Percentiles rank a stretch among this genome's conserved stretches.
Conservation (phyloP, 108 stramenopile genomes). For the Pseudonitzschia pungens region DNA sequence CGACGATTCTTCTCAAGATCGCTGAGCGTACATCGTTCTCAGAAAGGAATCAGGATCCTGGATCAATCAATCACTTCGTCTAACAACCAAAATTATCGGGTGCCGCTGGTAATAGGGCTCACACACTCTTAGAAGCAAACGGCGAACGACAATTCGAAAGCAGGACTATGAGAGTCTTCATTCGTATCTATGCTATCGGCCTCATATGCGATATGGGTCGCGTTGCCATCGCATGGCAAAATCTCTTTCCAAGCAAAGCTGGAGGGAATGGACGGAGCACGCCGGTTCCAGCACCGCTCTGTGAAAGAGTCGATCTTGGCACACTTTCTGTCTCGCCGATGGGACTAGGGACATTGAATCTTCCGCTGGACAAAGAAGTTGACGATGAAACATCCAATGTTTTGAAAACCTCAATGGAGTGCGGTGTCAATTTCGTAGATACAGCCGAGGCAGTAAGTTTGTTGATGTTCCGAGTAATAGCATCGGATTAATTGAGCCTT, state of each 20-base stretch:
- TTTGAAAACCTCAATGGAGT: not conserved
- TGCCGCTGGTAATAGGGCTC: too few species aligned
- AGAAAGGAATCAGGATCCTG: too few species aligned
- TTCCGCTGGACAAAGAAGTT: constrained; percentile 9
- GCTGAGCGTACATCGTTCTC: too few species aligned
- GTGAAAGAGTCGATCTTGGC: constrained; percentile 9
- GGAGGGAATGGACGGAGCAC: not conserved
- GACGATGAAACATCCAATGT: not conserved
- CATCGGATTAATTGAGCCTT: not conserved
- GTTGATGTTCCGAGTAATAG: not conserved
- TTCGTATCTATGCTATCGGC: not conserved
- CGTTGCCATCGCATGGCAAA: not conserved
- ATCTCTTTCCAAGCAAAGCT: not conserved
- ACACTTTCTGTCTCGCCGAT: constrained; percentile 18
- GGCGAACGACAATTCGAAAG: not conserved
- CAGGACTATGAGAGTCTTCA: not conserved
- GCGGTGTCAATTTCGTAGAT: constrained; percentile 2
- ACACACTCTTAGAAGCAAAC: too few species aligned
- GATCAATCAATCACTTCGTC: too few species aligned
- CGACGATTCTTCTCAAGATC: too few species aligned
- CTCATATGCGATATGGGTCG: not conserved
- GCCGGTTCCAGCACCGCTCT: not conserved
- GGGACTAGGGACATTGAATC: constrained; percentile 10
- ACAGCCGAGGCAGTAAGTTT: constrained; percentile 12
- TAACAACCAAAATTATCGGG: too few species aligned